Evolutionary conservation across 108 stramenopile species (phyloP), one percentile per base, ranked within the genome.

Genomic region (Skeletonema tropicum): DNA sequence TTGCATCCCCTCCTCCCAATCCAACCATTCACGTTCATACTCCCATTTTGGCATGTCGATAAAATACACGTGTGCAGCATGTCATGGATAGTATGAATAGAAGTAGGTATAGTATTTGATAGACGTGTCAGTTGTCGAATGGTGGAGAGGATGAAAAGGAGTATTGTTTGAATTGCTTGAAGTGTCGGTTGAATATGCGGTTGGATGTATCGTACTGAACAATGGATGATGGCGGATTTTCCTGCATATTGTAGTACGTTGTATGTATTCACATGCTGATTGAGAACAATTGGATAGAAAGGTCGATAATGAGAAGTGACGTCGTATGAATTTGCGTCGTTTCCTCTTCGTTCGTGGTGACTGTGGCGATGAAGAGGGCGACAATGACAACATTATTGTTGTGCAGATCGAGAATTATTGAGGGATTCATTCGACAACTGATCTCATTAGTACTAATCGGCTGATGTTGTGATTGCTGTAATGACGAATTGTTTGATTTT

Each of bases 1-100:
- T 10, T 64, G 64, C 64, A 64, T 64, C 41, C 8, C 21, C 21
- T 33, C 21, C 23, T 64, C 64, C 64, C 64, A 64, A 6, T 15
- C 17, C n/a, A 39, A 17, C 64, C 64, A 64, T 25, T 64, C 64
- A 1, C 25, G 32, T 39, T 64, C 36, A 39, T 33, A 64, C 39
- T 64, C 35, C 25, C 35, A 39, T 23, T 19, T 23, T 5, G 64
- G 64, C 17, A 41, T 55, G 23, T 55, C 52, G n/a, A 55, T 55
- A 21, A 21, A 55, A 5, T 55, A 55, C 5, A 55, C 52, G 25
- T 55, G 52, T 23, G 23, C 10, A 2, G 21, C 52, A n/a, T 23
- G 6, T 55, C 8, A 55, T 23, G 6, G 52, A 55, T 55, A 9
- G 2, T 0, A 55, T 4, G 6, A 55, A 55, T 23, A 55, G 52